Base-by-base conservation (phyloP, 768 basidiomycete genomes). In the Leccinellum rugosiceps region DNA sequence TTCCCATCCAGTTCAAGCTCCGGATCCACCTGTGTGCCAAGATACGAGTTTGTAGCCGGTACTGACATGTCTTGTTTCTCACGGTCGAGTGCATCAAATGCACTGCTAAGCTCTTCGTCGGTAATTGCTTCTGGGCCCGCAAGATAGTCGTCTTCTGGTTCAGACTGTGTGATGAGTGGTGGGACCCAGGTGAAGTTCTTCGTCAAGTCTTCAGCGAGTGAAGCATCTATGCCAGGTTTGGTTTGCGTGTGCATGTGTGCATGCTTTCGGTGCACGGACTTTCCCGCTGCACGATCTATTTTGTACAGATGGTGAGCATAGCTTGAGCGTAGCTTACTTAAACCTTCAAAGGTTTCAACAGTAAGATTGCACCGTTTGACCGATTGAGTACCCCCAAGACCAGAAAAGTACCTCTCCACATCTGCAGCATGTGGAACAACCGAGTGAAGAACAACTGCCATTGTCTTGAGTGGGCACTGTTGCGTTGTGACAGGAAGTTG, bases 401-500 rank as follows among this genome's bases (percentile, higher is more conserved):
- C n/a, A 2, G 23, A 46, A 19, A 53, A 53, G 9, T 46, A 46
- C 9, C 32, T 23, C 17, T 53, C 31, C 1, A 46, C 53, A 46
- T 53, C 44, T 1, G 44, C 44, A 6, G 53, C 31, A 46, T 53
- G 53, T 14, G 52, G 52, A 6, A 35, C 26, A 7, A 52, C 10
- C 5, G 31, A 69, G 26, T 44, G 52, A 44, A 53, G 41, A 6
- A 38, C 23, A 10, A 50, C 26, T 1, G 48, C 55, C 47, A 55
- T n/a, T 5, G 38, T 21, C 28, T 55, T 55, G 14, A 69, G 48
- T 14, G 52, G 57, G 23, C 30, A 56, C 3, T 47, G 46, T 8
- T 59, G 46, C 0, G 54, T 43, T 8, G 43, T 46, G 8, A 70
- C 48, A 1, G 65, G 53, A n/a, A 68, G 58, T 0, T 15, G 21